Conservation (phyloP, 2,329 filamentous ascomycete species). For the Colletotrichum liriopes region DNA sequence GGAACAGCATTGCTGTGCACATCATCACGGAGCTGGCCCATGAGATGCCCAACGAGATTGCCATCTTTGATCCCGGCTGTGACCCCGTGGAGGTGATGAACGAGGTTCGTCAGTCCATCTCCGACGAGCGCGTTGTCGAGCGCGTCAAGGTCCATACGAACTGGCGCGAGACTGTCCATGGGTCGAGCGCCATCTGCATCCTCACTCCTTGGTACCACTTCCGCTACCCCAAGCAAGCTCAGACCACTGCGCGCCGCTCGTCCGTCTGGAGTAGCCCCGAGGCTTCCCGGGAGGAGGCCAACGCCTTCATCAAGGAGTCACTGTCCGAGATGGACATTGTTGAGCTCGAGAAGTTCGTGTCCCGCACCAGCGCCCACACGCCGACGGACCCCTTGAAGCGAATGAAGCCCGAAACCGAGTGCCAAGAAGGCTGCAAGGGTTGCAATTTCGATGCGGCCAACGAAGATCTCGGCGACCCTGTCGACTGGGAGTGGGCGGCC, state of each 20-base stretch:
- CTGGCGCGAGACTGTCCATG: conserved; percentile 44
- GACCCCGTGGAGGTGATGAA: conserved; percentile 65
- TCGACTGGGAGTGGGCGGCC: conserved; percentile 63
- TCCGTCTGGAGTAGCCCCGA: conserved; percentile 39
- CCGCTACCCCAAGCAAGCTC: conserved; percentile 50
- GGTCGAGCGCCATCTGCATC: conserved; percentile 61
- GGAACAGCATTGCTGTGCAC: conserved; percentile 79
- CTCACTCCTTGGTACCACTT: conserved; percentile 70
- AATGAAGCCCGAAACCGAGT: conserved; percentile 59
- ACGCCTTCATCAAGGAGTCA: conserved; percentile 40
- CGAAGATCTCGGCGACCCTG: conserved; percentile 57
- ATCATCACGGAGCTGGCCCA: conserved; percentile 77
- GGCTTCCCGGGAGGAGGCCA: conserved; percentile 36
- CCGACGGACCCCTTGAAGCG: conserved; percentile 62
- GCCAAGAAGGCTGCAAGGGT: conserved; percentile 64
- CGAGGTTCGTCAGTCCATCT: conserved; percentile 65
- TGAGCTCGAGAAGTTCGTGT: conserved; percentile 47
- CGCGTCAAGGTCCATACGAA: conserved; percentile 69
- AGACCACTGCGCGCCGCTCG: conserved; percentile 39
- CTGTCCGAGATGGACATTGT: conserved; percentile 50
- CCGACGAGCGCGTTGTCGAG: conserved; percentile 70
- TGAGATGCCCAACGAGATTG: conserved; percentile 75
- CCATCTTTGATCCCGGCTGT: conserved; percentile 79
- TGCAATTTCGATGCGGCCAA: conserved; percentile 54
- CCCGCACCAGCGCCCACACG: conserved; percentile 50